Base-by-base conservation (phyloP, 2,329 filamentous ascomycete genomes). In the Botryotinia globosa region DNA sequence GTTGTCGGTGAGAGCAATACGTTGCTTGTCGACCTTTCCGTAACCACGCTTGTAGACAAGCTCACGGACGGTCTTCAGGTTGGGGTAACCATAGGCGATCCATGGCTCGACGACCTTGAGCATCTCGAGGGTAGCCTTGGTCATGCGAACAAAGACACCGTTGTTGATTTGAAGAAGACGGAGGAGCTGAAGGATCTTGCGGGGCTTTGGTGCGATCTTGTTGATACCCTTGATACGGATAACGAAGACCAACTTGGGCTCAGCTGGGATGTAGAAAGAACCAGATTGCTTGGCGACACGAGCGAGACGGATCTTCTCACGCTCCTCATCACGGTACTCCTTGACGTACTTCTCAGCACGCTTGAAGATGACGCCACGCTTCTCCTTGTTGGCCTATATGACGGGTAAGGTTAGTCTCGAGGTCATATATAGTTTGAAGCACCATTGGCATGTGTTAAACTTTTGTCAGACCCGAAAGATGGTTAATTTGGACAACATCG, bases 141-240 rank as follows among this genome's bases (percentile, higher is more conserved):
- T 98, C 83, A 98, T 88, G 83, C 91, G 92, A 86, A 99, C 89
- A 88, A 99, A 99, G 85, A 98, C 94, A 86, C 95, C 96, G 86
- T 97, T 98, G 93, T 99, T 99, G 92, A 99, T 99, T 89, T 99
- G 96, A 82, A 99, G 92, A 79, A 99, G 94, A 89, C 96, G 95
- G 84, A 99, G 94, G 76, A 99, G 93, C 88, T 99, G 96, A 81
- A 99, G 91, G 83, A 97, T 98, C 92, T 99, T 99, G 90, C 96
- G 94, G 86, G 97, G 97, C 93, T 99, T 98, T 81, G 96, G 96
- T 84, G 97, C 91, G 82, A 99, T 98, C 93, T 99, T 99, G 93
- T 98, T 98, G 94, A 99, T 98, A 97, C 91, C 96, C 94, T 99
- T 99, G 90, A 99, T 99, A 85, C 96, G 95, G 86, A 98, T 87